Evolutionary conservation across 2,329 filamentous ascomycete genomes (phyloP).

Genomic region (Sclerotinia spermophila): DNA sequence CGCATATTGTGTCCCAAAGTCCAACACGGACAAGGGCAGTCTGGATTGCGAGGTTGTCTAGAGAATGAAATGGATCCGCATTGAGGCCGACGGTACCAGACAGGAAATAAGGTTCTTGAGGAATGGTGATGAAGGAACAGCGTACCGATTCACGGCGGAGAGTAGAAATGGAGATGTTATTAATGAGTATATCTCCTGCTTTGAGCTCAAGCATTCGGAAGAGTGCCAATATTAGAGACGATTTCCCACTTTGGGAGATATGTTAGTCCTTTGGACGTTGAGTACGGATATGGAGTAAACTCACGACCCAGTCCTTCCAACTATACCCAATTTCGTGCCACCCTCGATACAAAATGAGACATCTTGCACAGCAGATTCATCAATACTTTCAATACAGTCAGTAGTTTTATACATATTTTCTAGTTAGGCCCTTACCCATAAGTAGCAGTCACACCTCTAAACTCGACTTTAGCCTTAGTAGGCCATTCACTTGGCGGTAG

Average conservation of each 20-base stretch:
- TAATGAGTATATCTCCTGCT: slow-evolving; percentile 45
- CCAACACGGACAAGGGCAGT: slow-evolving; percentile 45
- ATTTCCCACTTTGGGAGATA: slow-evolving; percentile 41
- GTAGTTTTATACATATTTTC: neutral
- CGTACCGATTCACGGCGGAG: slow-evolving; percentile 42
- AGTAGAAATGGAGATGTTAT: slow-evolving; percentile 41
- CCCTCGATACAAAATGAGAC: slow-evolving; percentile 43
- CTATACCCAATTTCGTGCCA: slow-evolving; percentile 50
- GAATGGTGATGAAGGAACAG: slow-evolving; percentile 41
- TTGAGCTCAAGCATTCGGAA: slow-evolving; percentile 76
- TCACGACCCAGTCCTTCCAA: slow-evolving; percentile 43
- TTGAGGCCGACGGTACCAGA: slow-evolving; percentile 37
- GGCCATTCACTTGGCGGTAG: slow-evolving; percentile 26
- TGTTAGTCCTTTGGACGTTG: neutral
- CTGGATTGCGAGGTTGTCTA: slow-evolving; percentile 42
- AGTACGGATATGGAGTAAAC: neutral
- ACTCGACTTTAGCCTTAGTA: slow-evolving; percentile 23
- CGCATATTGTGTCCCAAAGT: slow-evolving; percentile 43
- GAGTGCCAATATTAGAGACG: slow-evolving; percentile 45
- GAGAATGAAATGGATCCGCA: slow-evolving; percentile 40
- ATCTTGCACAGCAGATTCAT: slow-evolving; percentile 29
- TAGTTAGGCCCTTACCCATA: slow-evolving; percentile 23
- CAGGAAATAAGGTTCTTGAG: slow-evolving; percentile 45
- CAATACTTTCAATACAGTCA: slow-evolving; percentile 9
- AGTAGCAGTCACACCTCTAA: slow-evolving; percentile 28